Base-by-base conservation (phyloP, 192 early-diverging fungal genomes). In the Gamsiella multidivaricata region DNA sequence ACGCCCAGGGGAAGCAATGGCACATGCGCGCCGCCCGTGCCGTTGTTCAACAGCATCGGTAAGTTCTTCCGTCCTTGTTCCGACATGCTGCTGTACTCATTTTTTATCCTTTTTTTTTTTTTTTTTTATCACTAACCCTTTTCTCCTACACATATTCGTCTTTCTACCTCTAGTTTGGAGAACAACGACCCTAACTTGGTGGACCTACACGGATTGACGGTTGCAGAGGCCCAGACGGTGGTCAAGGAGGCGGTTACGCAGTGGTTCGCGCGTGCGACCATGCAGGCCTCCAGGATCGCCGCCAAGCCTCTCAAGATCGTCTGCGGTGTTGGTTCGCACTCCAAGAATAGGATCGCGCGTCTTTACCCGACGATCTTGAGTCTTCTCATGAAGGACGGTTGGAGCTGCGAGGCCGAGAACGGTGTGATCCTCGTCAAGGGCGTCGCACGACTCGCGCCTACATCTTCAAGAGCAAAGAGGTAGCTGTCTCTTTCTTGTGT, bases 161-260 rank as follows among this genome's bases (percentile, higher is more conserved):
- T 31, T 29, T 54, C 46, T 43, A 3, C 26, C 37, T 53, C 8
- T 47, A 87, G 80, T 28, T 20, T 84, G 51, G 70, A 50, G 17
- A 70, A 65, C 46, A 84, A 81, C 17, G 81, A 88, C 61, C 81
- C 84, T 15, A 82, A 84, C 66, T 63, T 91, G 31, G 70, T 93
- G 3, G 91, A 93, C 72, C 79, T 93, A 17, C 91, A 93, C 51
- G 91, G 91, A 0, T 70, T 91, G 26, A 89, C 84, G 0, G 82
- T 90, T 3, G 63, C 70, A 0, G 90, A 93, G 65, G 90, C 91
- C 0, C 65, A 86, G 5, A 83, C 82, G 11, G 69, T 93, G 14
- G 84, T 87, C 0, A 66, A 80, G 68, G 89, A 91, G 54, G 85
- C 85, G 7, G 82, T 88, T 8, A 83, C 81, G 4, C 71, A 86